phyloP scores from a whole-genome alignment of 2,329 filamentous ascomycete species.

The Huntiella bhutanensis region DNA sequence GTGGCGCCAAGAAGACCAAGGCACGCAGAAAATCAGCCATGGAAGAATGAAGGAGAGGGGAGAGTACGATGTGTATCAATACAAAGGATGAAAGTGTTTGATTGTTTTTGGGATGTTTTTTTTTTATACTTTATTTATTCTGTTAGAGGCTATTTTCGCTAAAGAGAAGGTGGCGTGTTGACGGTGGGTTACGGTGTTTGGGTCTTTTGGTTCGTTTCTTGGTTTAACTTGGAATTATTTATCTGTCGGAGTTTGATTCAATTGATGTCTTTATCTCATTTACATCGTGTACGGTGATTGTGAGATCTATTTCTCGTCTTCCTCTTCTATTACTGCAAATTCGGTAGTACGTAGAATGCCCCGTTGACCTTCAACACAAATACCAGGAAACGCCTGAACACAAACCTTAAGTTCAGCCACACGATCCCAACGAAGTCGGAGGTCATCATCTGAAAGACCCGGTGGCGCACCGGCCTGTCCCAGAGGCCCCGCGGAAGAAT shows the following conservation, averaged over 20 bases:
- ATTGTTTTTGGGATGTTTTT: not conserved
- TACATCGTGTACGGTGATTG: no score
- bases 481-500: not conserved
- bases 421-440: constrained; percentile 4
- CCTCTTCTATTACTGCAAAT: constrained; percentile 6
- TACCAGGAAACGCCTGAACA: not conserved
- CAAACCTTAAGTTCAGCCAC: constrained; percentile 6
- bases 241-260: no score
- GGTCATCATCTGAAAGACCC: not conserved
- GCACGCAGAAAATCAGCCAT: not conserved
- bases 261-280: no score
- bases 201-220: no score
- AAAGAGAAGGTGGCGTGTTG: no score
- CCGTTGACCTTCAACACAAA: not conserved
- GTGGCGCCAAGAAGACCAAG: constrained; percentile 37
- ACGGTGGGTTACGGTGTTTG: no score
- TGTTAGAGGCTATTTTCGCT: not conserved
- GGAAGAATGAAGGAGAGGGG: not conserved
- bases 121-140: not conserved
- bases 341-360: constrained; percentile 6
- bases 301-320: no score
- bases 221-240: no score
- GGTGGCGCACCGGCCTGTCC: not conserved
- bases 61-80: not conserved
- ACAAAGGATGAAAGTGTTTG: not conserved